These are phyloP conservation scores for Globisporangium paddicum DNA, from an alignment of 352 stramenopile species.

Conservation along the genomic window DNA sequence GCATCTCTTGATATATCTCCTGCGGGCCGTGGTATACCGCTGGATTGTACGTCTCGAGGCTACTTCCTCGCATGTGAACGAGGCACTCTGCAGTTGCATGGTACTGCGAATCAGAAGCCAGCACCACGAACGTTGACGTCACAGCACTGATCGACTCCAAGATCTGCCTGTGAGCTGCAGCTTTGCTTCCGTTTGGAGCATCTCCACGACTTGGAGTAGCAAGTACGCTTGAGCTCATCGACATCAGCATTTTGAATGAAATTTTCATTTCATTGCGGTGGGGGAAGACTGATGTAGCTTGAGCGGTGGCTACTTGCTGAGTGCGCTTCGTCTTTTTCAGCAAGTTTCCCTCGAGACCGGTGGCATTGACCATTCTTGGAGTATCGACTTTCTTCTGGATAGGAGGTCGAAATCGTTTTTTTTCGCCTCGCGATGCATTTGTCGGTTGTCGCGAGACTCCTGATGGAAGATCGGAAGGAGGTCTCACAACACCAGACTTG, in stretches of 20 bases:
- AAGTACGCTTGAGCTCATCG: slow-evolving; percentile 10
- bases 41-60: slow-evolving; percentile 12
- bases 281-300: slow-evolving; percentile 8
- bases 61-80: slow-evolving; percentile 7
- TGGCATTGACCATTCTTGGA: background rate
- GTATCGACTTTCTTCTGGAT: slow-evolving; percentile 29
- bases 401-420: slow-evolving; percentile 36
- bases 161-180: slow-evolving; percentile 10
- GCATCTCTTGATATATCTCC: slow-evolving; percentile 39
- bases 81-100: background rate
- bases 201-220: background rate
- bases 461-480: background rate
- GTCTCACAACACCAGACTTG: background rate
- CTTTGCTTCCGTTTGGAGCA: slow-evolving; percentile 4
- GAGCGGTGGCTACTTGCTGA: background rate
- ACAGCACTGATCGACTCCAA: slow-evolving; percentile 28
- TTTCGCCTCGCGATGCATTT: slow-evolving; percentile 9
- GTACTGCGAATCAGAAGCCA: slow-evolving; percentile 4
- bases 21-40: slow-evolving; percentile 12
- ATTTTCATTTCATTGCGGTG: slow-evolving; percentile 45
- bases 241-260: slow-evolving; percentile 24
- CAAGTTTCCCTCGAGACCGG: background rate
- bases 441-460: slow-evolving; percentile 2
- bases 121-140: slow-evolving; percentile 26
- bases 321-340: slow-evolving; percentile 20